Base-by-base conservation (phyloP, 805 yeast genomes). In the Hermanozyma aechmeae region DNA sequence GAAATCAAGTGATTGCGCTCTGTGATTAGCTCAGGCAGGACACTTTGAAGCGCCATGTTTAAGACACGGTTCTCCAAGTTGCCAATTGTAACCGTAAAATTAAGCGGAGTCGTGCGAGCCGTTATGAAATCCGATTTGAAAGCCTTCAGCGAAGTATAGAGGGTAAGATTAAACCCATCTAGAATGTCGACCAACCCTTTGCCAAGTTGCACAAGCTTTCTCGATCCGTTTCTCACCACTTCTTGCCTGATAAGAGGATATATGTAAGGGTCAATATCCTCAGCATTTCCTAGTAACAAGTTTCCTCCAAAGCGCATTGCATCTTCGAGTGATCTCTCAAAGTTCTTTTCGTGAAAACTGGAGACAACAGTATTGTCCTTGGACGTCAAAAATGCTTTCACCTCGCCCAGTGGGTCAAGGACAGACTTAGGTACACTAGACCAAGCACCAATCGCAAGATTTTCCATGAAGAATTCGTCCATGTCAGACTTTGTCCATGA, bases 221-320 rank as follows among this genome's bases (percentile, higher is more conserved):
- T 61, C 0, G 92, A 92, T 3, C 95, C 95, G 16, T 76, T 62
- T 16, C 64, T 58, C 16, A 65, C 65, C 22, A 71, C 63, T 34
- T 85, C 94, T 18, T 62, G 60, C 26, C 72, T 64, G 27, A 89
- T 50, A 1, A 89, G 51, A 0, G 79, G 64, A 32, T 71, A 71
- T 8, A 89, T 46, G 6, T 82, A 54, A 0, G 96, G 94, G 47
- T 89, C 89, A 45, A 71, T 76, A 39, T 67, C 57, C 45, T 89
- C 96, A 3, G 87, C 86, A 53, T 89, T 89, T 39, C 73, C 73
- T 12, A 89, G 65, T 10, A 87, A 46, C 6, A 89, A 57, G 1
- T 71, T 43, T 3, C 83, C 85, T 4, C 97, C 96, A 61, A 87
- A 87, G 38, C 92, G 61, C 16, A 87, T 48, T 0, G 94, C 79